A percentile compares a stretch with the other conserved stretches of the same genome.
Conservation (phyloP, 305 asterid species). For the Lippia alba region DNA sequence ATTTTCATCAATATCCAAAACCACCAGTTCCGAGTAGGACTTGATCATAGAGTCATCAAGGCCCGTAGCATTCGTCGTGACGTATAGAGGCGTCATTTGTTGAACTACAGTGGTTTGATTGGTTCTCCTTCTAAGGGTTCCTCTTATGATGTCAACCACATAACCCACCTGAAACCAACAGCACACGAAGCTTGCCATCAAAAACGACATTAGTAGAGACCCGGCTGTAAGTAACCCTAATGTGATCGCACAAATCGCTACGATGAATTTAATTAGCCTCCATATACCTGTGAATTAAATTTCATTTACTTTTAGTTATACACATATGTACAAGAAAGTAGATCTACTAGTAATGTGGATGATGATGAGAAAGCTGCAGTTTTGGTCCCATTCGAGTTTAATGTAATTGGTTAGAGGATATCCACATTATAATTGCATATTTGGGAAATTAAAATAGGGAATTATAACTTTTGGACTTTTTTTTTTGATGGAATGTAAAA, state of each 20-base stretch:
- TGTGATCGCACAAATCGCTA: no score
- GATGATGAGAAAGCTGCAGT: no score
- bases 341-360: no score
- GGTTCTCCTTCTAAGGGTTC: background rate
- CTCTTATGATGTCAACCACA: background rate
- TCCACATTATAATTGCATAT: no score
- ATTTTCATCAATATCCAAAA: slow-evolving; percentile 12
- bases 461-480: no score
- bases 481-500: no score
- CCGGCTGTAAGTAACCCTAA: slow-evolving; percentile 2
- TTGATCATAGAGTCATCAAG: slow-evolving; percentile 33
- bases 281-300: slow-evolving; percentile 17
- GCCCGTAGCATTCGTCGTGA: background rate
- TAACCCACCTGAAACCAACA: background rate
- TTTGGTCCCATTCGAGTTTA: no score
- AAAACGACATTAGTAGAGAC: background rate
- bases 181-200: slow-evolving; percentile 25
- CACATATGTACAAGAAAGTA: background rate
- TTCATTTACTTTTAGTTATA: background rate
- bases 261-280: background rate
- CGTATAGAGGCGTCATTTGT: background rate
- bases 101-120: background rate
- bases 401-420: no score
- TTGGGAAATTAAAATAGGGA: no score
- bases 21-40: slow-evolving; percentile 30